Conservation (phyloP, 805 yeast species). For the Jamesozyma hellenica region DNA sequence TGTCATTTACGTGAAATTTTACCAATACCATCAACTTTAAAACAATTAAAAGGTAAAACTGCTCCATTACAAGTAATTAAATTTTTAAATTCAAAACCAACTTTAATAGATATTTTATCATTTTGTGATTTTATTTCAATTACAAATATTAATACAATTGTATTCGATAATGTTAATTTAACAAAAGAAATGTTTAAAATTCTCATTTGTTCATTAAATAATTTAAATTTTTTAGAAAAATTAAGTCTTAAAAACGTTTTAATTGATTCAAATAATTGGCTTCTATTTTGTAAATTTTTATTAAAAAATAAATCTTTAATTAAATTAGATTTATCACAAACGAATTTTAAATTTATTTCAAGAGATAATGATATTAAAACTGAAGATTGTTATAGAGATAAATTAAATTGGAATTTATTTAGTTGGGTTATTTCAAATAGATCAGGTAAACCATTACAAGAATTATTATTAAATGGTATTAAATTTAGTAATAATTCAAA, state of each 20-base stretch:
- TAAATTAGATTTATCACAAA: slow-evolving; percentile 62
- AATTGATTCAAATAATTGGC: slow-evolving; percentile 68
- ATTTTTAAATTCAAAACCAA: slow-evolving; percentile 75
- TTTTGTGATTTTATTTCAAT: slow-evolving; percentile 80
- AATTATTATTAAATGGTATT: slow-evolving; percentile 70
- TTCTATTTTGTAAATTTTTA: slow-evolving; percentile 62
- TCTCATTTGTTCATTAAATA: slow-evolving; percentile 57
- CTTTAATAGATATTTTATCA: slow-evolving; percentile 75
- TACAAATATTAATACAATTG: slow-evolving; percentile 66
- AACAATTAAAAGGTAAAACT: slow-evolving; percentile 66
- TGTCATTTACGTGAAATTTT: slow-evolving; percentile 84
- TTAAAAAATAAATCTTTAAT: slow-evolving; percentile 48
- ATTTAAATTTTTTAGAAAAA: slow-evolving; percentile 57
- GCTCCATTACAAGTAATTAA: slow-evolving; percentile 66
- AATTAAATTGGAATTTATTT: slow-evolving; percentile 73
- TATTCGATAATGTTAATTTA: slow-evolving; percentile 69
- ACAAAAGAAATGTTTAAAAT: slow-evolving; percentile 68
- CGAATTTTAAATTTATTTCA: slow-evolving; percentile 27
- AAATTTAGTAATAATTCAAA: slow-evolving; percentile 42
- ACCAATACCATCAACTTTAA: slow-evolving; percentile 81
- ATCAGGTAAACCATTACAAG: slow-evolving; percentile 56
- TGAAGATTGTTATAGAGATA: slow-evolving; percentile 38
- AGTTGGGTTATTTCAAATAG: slow-evolving; percentile 60
- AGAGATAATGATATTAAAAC: slow-evolving; percentile 1
- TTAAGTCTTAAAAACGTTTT: slow-evolving; percentile 69